These are phyloP conservation scores for Aspergillus ruber DNA, from an alignment of 2,329 filamentous ascomycete genomes.

Conservation along the genomic window DNA sequence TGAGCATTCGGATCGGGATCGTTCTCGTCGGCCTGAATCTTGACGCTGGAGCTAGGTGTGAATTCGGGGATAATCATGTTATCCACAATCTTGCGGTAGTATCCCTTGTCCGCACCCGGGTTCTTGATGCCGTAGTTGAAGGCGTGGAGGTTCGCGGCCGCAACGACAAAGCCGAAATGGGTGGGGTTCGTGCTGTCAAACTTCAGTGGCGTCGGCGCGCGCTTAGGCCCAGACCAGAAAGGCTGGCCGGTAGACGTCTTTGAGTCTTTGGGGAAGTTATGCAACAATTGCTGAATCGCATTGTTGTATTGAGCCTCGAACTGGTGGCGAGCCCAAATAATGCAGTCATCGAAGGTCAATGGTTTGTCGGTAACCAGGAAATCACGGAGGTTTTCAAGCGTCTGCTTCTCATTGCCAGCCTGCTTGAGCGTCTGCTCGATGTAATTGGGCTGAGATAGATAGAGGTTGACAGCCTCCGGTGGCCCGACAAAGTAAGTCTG, in stretches of 20 bases:
- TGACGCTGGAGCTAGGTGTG: constrained; percentile 78
- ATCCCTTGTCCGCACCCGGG: constrained; percentile 62
- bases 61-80: constrained; percentile 97
- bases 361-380: constrained; percentile 90
- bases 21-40: constrained; percentile 93
- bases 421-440: constrained; percentile 82
- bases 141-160: constrained; percentile 85
- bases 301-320: constrained; percentile 98
- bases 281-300: constrained; percentile 87
- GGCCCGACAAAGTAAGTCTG: constrained; percentile 90
- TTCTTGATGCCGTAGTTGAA: constrained; percentile 97
- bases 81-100: constrained; percentile 75
- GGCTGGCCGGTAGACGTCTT: constrained; percentile 78
- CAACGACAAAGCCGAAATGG: constrained; percentile 80
- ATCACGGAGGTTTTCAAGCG: constrained; percentile 80
- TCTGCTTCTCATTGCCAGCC: constrained; percentile 90
- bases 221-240: constrained; percentile 98
- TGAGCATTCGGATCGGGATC: constrained; percentile 86
- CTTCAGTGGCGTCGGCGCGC: constrained; percentile 82
- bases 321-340: constrained; percentile 85
- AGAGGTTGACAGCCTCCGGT: constrained; percentile 88
- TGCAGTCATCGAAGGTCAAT: constrained; percentile 88
- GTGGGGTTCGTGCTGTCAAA: constrained; percentile 80
- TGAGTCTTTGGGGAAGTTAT: constrained; percentile 95
- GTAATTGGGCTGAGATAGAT: constrained; percentile 86